phyloP scores from a whole-genome alignment of 1,284 basidiomycete genomes.

The Xerocomus minutiporus region DNA sequence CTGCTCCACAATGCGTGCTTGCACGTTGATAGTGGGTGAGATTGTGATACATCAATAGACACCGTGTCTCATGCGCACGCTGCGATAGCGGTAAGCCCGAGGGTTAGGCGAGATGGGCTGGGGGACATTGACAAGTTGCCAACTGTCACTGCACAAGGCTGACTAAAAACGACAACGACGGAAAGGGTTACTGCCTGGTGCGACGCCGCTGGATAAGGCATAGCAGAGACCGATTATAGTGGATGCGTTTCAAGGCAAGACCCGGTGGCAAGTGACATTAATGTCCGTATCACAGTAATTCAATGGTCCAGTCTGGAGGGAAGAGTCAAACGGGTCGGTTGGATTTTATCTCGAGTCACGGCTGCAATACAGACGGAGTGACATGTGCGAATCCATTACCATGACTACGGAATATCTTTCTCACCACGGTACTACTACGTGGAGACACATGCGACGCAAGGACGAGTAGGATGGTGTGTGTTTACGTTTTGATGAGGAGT shows the following conservation, averaged over 20 bases:
- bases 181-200: not conserved
- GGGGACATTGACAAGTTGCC: not conserved
- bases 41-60: not conserved
- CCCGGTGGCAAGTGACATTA: constrained; percentile 8
- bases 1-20: not conserved
- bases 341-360: too few species aligned
- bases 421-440: not conserved
- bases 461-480: not conserved
- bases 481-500: not conserved
- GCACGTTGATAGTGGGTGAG: not conserved
- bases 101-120: not conserved
- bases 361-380: too few species aligned
- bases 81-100: not conserved
- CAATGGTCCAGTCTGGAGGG: not conserved
- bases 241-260: constrained; percentile 21
- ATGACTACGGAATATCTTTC: not conserved
- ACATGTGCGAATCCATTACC: not conserved
- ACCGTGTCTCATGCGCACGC: not conserved
- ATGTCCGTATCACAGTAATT: constrained; percentile 5
- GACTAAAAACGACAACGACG: not conserved
- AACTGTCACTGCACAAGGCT: not conserved
- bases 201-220: constrained; percentile 2
- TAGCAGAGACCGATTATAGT: constrained; percentile 1
- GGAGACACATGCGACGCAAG: not conserved
- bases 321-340: not conserved